Conservation (phyloP, 331 rosid genomes). For the Quercus lobata region DNA sequence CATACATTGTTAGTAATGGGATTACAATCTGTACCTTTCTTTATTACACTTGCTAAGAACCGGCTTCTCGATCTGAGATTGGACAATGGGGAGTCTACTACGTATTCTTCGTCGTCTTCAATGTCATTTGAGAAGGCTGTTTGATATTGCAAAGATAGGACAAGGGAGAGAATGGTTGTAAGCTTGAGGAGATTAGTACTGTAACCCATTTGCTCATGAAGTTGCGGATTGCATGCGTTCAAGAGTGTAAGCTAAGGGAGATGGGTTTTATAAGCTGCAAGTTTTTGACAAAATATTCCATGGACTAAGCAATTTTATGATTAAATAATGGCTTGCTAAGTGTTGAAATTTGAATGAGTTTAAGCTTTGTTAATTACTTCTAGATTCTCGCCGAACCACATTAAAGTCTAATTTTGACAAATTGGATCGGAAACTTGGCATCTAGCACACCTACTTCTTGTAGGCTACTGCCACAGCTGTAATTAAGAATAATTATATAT, state of each 20-base stretch:
- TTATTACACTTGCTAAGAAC: constrained; percentile 40
- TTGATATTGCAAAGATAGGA: constrained; percentile 20
- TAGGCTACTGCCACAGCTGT: not conserved
- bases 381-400: constrained; percentile 25
- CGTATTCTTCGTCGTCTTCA: constrained; percentile 33
- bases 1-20: constrained; percentile 34
- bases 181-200: constrained; percentile 26
- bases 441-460: constrained; percentile 1
- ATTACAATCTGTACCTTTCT: constrained; percentile 51
- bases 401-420: not conserved
- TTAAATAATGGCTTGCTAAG: constrained; percentile 23
- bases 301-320: constrained; percentile 30
- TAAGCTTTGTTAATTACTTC: not conserved
- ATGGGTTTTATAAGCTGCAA: constrained; percentile 8
- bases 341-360: constrained; percentile 13
- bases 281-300: constrained; percentile 26
- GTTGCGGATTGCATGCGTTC: not conserved
- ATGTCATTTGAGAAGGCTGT: constrained; percentile 26
- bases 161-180: constrained; percentile 42
- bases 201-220: constrained; percentile 35
- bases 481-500: not conserved
- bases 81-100: constrained; percentile 31
- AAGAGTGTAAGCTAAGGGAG: not conserved
- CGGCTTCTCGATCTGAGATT: constrained; percentile 41
- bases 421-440: too few relatives aligned